Evolutionary conservation across 495 filamentous ascomycete genomes (phyloP), one percentile per base, ranked within the genome.

Genomic region (Terfezia claveryi): DNA sequence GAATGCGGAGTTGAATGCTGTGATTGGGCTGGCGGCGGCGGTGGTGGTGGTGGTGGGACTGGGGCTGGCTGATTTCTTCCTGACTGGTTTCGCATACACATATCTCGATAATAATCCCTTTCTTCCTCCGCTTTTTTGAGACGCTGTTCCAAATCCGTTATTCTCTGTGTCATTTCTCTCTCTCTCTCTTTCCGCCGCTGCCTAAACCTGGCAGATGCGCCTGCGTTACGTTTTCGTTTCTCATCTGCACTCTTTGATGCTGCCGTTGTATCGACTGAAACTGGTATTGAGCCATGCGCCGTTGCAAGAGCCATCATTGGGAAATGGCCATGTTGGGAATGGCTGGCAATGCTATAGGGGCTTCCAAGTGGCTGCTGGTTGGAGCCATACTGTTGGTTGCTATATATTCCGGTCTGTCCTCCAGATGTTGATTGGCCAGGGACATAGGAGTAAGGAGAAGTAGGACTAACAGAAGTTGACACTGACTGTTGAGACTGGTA

Each of bases 161-260:
- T 77, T 38, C 74, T 80, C 50, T 75, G 74, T 38, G 79, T 76
- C 36, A 81, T 78, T 62, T 87, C 81, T 60, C 76, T 74, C 67
- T 95, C 89, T 62, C 86, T 87, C 62, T 91, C 82, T 67, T 95
- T 96, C 61, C 84, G 78, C 53, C 89, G 76, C 64, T 83, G 80
- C 54, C 91, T 80, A 62, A 96, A 95, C 46, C 91, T 73, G 56
- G 87, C 80, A 44, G 87, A 94, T 8, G 91, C 91, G 49, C 85
- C 85, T 52, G 92, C 93, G 65, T 98, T 98, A 44, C 87, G 81
- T 69, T 86, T 85, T 52, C 85, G 74, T 68, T 94, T 96, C 70
- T 93, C 85, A 58, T 92, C 86, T 61, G 85, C 82, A 59, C 80
- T 80, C 58, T 82, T 85, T 56, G 84, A 93, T 20, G 80, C 88